Conservation (phyloP, 1,139 yeast genomes). For the Blastobotrys malaysiensis region DNA sequence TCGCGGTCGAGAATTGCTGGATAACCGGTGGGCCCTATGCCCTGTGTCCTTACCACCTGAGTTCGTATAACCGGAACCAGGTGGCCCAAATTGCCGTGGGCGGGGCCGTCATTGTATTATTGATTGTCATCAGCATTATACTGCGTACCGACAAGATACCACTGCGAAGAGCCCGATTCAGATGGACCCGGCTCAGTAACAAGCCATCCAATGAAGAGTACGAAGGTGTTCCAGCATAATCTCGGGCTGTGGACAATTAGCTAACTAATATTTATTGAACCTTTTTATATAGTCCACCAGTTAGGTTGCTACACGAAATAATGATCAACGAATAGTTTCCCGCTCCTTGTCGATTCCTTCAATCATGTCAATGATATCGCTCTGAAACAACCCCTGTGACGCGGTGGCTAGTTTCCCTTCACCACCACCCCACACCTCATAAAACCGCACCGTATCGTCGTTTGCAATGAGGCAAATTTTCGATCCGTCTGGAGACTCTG, state of each 20-base stretch:
- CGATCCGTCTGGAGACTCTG: constrained; percentile 55
- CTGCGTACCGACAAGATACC: constrained; percentile 39
- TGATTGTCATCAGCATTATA: constrained; percentile 38
- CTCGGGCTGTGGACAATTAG: background rate
- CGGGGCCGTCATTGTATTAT: constrained; percentile 49
- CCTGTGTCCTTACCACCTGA: constrained; percentile 64
- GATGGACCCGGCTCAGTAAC: constrained; percentile 48
- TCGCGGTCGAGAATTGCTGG: constrained; percentile 74
- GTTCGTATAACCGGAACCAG: constrained; percentile 50
- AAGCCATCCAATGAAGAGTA: constrained; percentile 46
- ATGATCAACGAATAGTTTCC: constrained; percentile 20
- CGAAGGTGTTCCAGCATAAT: constrained; percentile 59
- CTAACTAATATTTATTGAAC: background rate
- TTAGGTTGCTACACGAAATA: too few species aligned
- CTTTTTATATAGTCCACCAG: too few species aligned
- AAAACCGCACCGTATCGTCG: constrained; percentile 71
- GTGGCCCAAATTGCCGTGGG: constrained; percentile 64
- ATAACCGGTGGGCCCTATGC: constrained; percentile 79
- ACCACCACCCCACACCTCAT: constrained; percentile 51
- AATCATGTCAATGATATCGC: constrained; percentile 47
- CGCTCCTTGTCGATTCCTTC: constrained; percentile 41
- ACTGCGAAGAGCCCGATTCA: constrained; percentile 48
- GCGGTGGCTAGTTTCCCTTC: constrained; percentile 12
- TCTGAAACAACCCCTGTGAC: constrained; percentile 40
- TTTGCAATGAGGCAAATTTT: constrained; percentile 68